Percentiles rank a stretch among this genome's conserved stretches.
Conservation (phyloP, 208 protist species). For the Trypanosoma avium region DNA sequence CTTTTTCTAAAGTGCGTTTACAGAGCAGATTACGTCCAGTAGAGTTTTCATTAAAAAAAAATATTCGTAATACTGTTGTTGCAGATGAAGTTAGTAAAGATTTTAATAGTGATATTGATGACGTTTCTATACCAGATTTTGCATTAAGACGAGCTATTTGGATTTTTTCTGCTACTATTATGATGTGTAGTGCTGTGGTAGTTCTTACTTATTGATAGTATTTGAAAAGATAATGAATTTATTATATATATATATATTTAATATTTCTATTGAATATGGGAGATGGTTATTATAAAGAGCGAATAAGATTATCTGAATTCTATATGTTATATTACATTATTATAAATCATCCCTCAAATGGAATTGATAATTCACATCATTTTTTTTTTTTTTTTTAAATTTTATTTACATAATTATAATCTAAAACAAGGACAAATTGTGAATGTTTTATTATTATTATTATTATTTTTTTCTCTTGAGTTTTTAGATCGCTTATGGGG, state of each 20-base stretch:
- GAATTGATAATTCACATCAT: neutral
- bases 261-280: too few species aligned
- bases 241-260: neutral
- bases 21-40: conserved; percentile 36
- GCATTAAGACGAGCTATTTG: conserved; percentile 2
- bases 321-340: too few species aligned
- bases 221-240: neutral
- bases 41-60: conserved; percentile 23
- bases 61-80: neutral
- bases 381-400: neutral
- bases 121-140: neutral
- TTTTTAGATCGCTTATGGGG: conserved; percentile 1
- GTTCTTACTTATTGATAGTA: conserved; percentile 5
- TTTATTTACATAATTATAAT: neutral
- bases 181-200: conserved; percentile 14
- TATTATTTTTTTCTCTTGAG: neutral
- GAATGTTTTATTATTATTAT: neutral
- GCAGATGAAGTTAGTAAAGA: neutral
- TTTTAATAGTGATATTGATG: neutral
- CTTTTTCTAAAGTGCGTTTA: conserved; percentile 11
- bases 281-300: neutral
- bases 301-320: too few species aligned
- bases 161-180: conserved; percentile 9
- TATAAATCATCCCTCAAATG: too few species aligned
- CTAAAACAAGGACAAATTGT: neutral